Conservation (phyloP, 148 eudicot species). For the Rhododendron griersonianum region DNA sequence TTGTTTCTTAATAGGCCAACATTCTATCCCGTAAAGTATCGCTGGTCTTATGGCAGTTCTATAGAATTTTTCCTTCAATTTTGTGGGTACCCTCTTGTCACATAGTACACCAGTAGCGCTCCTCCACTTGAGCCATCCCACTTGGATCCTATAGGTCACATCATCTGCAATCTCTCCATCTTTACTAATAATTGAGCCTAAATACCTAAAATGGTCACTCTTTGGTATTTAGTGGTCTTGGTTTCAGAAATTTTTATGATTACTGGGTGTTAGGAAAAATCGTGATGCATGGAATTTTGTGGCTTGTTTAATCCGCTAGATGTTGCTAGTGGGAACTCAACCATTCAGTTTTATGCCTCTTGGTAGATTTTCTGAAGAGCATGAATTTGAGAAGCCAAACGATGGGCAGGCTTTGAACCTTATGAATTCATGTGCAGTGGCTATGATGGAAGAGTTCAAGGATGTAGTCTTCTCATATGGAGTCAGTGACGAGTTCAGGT, state of each 20-base stretch:
- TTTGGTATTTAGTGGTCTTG: no score
- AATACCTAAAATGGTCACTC: no score
- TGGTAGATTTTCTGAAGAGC: constrained; percentile 83
- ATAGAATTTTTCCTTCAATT: no score
- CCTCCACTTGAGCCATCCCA: no score
- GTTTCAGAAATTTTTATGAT: background rate
- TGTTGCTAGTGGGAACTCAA: constrained; percentile 25
- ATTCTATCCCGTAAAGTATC: no score
- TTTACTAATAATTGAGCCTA: no score
- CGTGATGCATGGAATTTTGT: background rate
- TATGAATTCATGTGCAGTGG: constrained; percentile 90
- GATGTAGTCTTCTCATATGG: constrained; percentile 77
- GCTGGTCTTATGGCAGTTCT: no score
- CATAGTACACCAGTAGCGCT: no score
- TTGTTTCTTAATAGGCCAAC: no score
- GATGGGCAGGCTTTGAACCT: constrained; percentile 81
- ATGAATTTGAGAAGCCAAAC: constrained; percentile 93
- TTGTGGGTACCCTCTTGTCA: no score
- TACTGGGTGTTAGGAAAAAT: background rate
- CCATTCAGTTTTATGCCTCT: constrained; percentile 26
- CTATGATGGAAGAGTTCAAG: constrained; percentile 64
- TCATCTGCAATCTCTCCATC: no score
- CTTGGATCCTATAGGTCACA: no score
- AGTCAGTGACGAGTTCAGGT: constrained; percentile 86
- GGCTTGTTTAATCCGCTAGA: constrained; percentile 13